These are phyloP conservation scores for Sordariomycetes sp. DNA, from an alignment of 2,329 filamentous ascomycete species.

Conservation along the genomic window DNA sequence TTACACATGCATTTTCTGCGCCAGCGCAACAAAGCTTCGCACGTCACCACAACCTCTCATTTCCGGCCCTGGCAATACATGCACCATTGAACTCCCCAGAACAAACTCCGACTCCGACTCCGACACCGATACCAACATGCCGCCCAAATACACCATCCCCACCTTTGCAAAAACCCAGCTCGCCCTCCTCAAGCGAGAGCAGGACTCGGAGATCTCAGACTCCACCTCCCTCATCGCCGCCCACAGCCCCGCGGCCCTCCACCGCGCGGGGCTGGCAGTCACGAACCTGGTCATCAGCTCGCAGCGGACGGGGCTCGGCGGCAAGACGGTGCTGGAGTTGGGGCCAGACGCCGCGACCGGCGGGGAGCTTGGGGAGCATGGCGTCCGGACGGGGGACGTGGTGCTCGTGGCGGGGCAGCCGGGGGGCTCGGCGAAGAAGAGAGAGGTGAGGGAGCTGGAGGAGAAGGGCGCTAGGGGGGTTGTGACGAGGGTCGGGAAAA, in stretches of 20 bases:
- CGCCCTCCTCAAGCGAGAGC: slow-evolving; percentile 58
- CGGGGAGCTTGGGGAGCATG: slow-evolving; percentile 60
- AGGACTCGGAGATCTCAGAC: slow-evolving; percentile 61
- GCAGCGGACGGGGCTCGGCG: slow-evolving; percentile 80
- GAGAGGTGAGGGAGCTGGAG: slow-evolving; percentile 61
- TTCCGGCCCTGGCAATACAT: not conserved
- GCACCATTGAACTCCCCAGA: not conserved
- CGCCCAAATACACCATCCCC: slow-evolving; percentile 46
- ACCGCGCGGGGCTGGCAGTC: slow-evolving; percentile 69
- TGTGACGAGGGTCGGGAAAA: slow-evolving; percentile 51
- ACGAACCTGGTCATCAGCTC: slow-evolving; percentile 64
- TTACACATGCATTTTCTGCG: not conserved
- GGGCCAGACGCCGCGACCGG: slow-evolving; percentile 56
- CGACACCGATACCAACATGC: slow-evolving; percentile 5
- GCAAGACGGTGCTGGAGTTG: slow-evolving; percentile 82
- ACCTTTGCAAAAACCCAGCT: slow-evolving; percentile 64
- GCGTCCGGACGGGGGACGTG: slow-evolving; percentile 66
- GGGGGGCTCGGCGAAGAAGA: slow-evolving; percentile 59
- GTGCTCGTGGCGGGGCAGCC: slow-evolving; percentile 68
- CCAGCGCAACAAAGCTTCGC: not conserved
- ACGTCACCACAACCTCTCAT: not conserved
- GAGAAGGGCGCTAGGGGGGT: slow-evolving; percentile 60
- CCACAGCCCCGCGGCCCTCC: slow-evolving; percentile 57
- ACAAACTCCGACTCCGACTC: not conserved
- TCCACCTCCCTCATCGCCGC: slow-evolving; percentile 56